Percentiles rank a stretch among this genome's conserved stretches.
These are phyloP conservation scores for Penicillium sp. DNA, from an alignment of 2,329 filamentous ascomycete species.

Conservation along the genomic window DNA sequence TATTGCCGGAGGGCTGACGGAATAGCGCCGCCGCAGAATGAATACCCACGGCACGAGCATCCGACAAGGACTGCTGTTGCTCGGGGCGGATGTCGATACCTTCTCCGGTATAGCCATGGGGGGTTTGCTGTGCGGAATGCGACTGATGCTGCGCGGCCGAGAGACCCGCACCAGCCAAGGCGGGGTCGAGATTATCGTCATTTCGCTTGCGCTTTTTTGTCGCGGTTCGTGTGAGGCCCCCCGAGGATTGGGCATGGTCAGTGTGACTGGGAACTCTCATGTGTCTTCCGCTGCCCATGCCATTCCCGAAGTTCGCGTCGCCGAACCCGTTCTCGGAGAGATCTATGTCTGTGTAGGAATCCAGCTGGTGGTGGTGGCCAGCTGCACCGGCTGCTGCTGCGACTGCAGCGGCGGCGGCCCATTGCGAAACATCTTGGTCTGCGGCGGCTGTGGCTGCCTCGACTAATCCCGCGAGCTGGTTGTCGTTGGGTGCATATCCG, in stretches of 20 bases:
- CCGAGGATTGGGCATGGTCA: conserved; percentile 30
- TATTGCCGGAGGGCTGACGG: conserved; percentile 49
- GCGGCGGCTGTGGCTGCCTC: conserved; percentile 48
- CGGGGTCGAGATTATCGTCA: conserved; percentile 40
- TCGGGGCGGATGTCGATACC: conserved; percentile 38
- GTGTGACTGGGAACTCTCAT: conserved; percentile 27
- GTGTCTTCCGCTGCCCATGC: conserved; percentile 27
- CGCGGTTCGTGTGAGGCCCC: conserved; percentile 33
- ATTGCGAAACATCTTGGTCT: conserved; percentile 38
- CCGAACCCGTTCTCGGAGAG: conserved; percentile 42
- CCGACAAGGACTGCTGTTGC: conserved; percentile 39
- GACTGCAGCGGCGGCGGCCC: conserved; percentile 47
- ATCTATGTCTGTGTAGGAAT: conserved; percentile 42
- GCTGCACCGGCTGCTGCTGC: conserved; percentile 50
- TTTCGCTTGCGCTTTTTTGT: conserved; percentile 44
- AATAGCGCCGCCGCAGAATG: conserved; percentile 56
- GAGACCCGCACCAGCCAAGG: conserved; percentile 30
- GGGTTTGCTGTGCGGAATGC: conserved; percentile 24
- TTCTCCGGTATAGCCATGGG: conserved; percentile 31
- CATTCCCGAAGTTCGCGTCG: conserved; percentile 33
- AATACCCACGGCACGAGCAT: conserved; percentile 50
- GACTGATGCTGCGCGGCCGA: conserved; percentile 26
- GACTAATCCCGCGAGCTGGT: conserved; percentile 47
- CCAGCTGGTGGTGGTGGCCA: conserved; percentile 39
- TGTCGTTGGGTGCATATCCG: conserved; percentile 40